Evolutionary conservation across 2,329 filamentous ascomycete genomes (phyloP).

Genomic region (Fusarium setosum): DNA sequence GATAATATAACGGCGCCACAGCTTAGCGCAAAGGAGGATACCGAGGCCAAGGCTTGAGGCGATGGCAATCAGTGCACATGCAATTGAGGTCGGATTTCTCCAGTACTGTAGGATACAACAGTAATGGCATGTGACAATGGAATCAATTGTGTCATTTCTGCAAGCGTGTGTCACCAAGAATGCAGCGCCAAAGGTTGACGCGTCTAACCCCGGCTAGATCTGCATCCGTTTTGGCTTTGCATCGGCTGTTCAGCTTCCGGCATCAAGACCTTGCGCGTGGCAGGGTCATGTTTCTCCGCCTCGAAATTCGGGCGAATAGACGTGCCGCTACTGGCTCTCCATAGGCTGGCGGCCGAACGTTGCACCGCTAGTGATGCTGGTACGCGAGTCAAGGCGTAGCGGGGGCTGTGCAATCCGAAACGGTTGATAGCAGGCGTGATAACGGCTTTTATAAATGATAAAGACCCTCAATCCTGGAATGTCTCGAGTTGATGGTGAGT

Average conservation of each 20-base stretch:
- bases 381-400: not conserved
- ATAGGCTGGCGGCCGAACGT: conserved; percentile 7
- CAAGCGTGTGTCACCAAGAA: no score
- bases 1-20: no score
- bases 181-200: not conserved
- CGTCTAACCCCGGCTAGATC: not conserved
- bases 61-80: not conserved
- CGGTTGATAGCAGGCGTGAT: conserved; percentile 16
- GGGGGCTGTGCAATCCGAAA: conserved; percentile 18
- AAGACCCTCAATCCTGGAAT: no score
- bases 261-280: not conserved
- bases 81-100: no score
- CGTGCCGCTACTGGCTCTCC: not conserved
- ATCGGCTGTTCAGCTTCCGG: not conserved
- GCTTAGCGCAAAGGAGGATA: no score
- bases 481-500: no score
- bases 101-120: no score
- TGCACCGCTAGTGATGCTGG: not conserved
- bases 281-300: not conserved
- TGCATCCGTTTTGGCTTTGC: not conserved
- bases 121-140: not conserved
- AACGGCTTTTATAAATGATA: no score
- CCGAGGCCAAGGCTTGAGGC: not conserved
- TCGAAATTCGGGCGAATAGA: not conserved
- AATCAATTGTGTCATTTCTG: not conserved